These are phyloP conservation scores for Saccharomycopsis amapae DNA, from an alignment of 805 yeast genomes.

Conservation along the genomic window DNA sequence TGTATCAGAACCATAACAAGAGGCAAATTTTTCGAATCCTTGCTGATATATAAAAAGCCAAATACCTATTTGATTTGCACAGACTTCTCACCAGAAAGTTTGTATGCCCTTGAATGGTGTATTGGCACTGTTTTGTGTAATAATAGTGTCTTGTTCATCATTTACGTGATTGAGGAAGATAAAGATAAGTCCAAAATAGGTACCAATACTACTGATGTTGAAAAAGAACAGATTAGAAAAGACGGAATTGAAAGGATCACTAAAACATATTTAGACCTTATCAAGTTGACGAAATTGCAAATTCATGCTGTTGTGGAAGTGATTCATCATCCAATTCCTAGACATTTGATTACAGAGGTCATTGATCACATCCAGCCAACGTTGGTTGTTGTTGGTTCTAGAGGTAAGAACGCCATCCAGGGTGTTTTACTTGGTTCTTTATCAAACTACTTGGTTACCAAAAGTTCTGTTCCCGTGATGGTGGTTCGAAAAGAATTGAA, in stretches of 20 bases:
- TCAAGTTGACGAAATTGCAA: slow-evolving; percentile 61
- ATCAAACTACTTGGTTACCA: slow-evolving; percentile 65
- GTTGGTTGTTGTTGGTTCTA: slow-evolving; percentile 67
- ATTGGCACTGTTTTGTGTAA: slow-evolving; percentile 79
- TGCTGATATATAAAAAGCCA: slow-evolving; percentile 27
- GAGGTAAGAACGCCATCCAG: slow-evolving; percentile 63
- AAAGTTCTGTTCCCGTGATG: slow-evolving; percentile 72
- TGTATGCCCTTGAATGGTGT: slow-evolving; percentile 81
- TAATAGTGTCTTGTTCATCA: slow-evolving; percentile 72
- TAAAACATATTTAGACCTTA: slow-evolving; percentile 34
- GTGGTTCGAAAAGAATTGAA: slow-evolving; percentile 68
- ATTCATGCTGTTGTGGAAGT: slow-evolving; percentile 69
- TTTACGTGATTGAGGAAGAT: slow-evolving; percentile 27
- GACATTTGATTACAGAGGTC: slow-evolving; percentile 61
- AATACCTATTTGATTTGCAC: slow-evolving; percentile 69
- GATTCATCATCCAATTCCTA: slow-evolving; percentile 67
- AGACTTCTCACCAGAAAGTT: slow-evolving; percentile 78
- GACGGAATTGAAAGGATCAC: slow-evolving; percentile 40
- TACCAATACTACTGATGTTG: slow-evolving; percentile 10
- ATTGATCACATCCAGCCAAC: slow-evolving; percentile 69
- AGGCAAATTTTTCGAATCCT: slow-evolving; percentile 48
- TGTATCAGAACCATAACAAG: slow-evolving; percentile 54
- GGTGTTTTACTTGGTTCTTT: slow-evolving; percentile 70
- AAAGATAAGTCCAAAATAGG: slow-evolving; percentile 3
- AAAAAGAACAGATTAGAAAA: slow-evolving; percentile 35